Percentiles rank a stretch among this genome's conserved stretches.
Evolutionary conservation across 2,329 filamentous ascomycete species (phyloP).

Genomic region (Fusarium pseudograminearum): DNA sequence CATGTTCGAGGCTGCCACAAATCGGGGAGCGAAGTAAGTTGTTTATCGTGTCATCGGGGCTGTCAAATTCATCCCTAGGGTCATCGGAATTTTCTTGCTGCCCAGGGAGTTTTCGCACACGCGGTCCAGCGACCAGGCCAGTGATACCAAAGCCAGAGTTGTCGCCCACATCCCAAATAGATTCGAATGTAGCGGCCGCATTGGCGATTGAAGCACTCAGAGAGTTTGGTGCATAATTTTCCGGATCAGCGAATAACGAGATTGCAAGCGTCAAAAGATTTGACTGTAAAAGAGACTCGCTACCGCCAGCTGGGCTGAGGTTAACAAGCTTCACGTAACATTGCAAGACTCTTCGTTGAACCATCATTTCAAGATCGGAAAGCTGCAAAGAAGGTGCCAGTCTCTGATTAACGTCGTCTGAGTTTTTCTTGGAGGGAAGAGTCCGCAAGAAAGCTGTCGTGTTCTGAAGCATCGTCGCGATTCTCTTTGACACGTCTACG

Average conservation of each 20-base stretch:
- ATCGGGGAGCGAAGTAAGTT: conserved; percentile 75
- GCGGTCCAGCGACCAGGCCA: conserved; percentile 82
- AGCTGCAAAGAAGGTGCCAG: conserved; percentile 88
- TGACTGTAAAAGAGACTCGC: conserved; percentile 88
- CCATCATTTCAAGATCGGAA: conserved; percentile 91
- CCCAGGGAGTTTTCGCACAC: conserved; percentile 76
- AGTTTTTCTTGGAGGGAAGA: conserved; percentile 83
- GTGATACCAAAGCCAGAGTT: conserved; percentile 96
- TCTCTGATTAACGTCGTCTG: conserved; percentile 86
- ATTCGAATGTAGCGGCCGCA: conserved; percentile 89
- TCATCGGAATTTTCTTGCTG: conserved; percentile 68
- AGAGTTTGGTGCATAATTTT: conserved; percentile 86
- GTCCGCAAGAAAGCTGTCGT: conserved; percentile 90
- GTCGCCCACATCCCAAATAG: conserved; percentile 93
- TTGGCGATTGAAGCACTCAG: conserved; percentile 92
- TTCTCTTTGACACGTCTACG: conserved; percentile 91
- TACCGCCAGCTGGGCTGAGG: conserved; percentile 84
- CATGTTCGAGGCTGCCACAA: conserved; percentile 87
- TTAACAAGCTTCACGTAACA: conserved; percentile 94
- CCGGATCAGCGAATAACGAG: conserved; percentile 91
- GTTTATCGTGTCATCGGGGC: conserved; percentile 75
- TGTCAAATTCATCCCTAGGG: conserved; percentile 62
- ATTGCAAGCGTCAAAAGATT: conserved; percentile 91
- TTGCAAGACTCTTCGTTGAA: conserved; percentile 90
- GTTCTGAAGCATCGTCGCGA: conserved; percentile 94